Percentiles rank a stretch among this genome's conserved stretches.
These are phyloP conservation scores for Corynespora cassiicola DNA, from an alignment of 2,329 filamentous ascomycete species.

Conservation along the genomic window DNA sequence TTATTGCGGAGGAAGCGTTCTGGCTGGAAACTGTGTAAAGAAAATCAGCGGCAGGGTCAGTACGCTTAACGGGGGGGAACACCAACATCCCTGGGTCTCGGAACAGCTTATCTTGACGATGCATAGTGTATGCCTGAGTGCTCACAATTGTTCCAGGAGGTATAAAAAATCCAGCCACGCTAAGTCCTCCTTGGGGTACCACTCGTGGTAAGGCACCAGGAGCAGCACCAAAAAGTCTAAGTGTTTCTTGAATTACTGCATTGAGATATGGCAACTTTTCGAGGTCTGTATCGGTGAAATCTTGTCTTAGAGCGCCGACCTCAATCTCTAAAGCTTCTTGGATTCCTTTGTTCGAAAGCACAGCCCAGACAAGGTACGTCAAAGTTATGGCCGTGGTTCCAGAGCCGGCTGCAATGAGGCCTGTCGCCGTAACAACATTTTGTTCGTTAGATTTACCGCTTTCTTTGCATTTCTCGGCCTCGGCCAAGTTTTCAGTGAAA, in stretches of 20 bases:
- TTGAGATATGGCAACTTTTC: conserved; percentile 32
- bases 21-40: no score
- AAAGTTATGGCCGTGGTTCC: conserved; percentile 60
- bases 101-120: conserved; percentile 13
- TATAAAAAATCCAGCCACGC: conserved; percentile 15
- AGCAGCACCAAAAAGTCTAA: conserved; percentile 45
- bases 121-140: conserved; percentile 20
- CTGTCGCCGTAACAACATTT: conserved; percentile 38
- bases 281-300: conserved; percentile 8
- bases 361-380: conserved; percentile 56
- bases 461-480: conserved; percentile 37
- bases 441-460: conserved; percentile 36
- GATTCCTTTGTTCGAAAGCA: conserved; percentile 9
- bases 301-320: conserved; percentile 5
- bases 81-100: no score
- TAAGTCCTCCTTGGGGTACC: conserved; percentile 11
- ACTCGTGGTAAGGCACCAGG: conserved; percentile 18
- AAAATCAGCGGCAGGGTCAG: no score
- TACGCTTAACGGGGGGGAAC: no score
- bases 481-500: conserved; percentile 42
- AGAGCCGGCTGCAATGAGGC: conserved; percentile 57
- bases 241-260: conserved; percentile 40
- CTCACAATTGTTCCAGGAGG: conserved; percentile 10
- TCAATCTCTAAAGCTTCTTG: conserved; percentile 15
- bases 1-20: neutral